Percentiles rank a stretch among this genome's conserved stretches.
Evolutionary conservation across 2,329 filamentous ascomycete genomes (phyloP).

Genomic region (Trichophyton schoenleinii): DNA sequence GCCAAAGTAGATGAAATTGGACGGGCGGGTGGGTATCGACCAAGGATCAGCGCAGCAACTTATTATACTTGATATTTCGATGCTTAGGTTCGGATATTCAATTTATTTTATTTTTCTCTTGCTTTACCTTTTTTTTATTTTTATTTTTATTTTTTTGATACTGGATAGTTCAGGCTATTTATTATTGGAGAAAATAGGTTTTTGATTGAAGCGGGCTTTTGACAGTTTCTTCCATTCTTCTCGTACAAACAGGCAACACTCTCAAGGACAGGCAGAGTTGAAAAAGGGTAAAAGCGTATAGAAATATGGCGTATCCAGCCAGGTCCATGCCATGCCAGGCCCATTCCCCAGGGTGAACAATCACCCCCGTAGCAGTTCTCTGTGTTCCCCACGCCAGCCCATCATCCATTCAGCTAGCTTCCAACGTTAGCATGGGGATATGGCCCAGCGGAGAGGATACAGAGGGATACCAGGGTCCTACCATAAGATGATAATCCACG

Average conservation of each 20-base stretch:
- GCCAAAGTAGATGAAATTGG: neutral
- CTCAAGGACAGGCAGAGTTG: neutral
- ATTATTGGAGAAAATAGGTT: neutral
- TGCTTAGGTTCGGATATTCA: neutral
- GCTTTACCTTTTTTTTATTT: neutral
- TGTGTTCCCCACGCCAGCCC: neutral
- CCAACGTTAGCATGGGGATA: neutral
- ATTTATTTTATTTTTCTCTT: neutral
- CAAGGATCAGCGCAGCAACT: neutral
- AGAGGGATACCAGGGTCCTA: neutral
- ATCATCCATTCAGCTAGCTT: neutral
- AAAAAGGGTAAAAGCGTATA: neutral
- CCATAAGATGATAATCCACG: neutral
- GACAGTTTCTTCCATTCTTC: neutral
- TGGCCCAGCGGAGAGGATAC: neutral
- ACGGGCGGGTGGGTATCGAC: neutral
- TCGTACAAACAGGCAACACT: neutral
- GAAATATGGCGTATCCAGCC: neutral
- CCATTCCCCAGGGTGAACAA: neutral
- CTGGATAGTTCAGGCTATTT: neutral
- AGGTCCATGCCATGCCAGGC: neutral
- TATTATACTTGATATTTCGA: neutral
- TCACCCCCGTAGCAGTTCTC: neutral
- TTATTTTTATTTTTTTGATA: neutral
- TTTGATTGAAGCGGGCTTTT: neutral